Conservation (phyloP, 2,329 filamentous ascomycete species). For the Neonectria ditissima region DNA sequence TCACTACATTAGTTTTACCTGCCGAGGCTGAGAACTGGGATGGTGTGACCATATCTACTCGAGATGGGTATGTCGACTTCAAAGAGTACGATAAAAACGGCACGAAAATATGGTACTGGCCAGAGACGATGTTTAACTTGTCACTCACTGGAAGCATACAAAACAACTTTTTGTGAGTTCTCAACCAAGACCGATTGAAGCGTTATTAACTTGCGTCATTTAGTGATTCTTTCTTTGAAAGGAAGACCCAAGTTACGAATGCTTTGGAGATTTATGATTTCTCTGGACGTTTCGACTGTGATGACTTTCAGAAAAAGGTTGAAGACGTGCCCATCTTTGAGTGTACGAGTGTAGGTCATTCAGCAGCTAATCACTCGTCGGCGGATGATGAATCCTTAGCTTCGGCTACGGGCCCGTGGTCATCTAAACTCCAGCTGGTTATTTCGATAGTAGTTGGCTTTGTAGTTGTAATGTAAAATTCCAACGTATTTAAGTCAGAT, state of each 20-base stretch:
- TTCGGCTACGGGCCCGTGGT: background rate
- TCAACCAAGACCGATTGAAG: no score
- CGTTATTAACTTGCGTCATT: background rate
- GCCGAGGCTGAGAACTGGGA: background rate
- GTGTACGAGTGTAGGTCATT: background rate
- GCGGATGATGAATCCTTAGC: background rate
- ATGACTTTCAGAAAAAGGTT: background rate
- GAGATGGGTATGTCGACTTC: background rate
- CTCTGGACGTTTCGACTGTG: background rate
- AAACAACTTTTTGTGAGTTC: conserved; percentile 7
- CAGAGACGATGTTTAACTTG: background rate
- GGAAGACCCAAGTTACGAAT: background rate
- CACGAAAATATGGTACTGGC: conserved; percentile 1
- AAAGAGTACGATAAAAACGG: conserved; percentile 6
- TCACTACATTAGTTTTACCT: background rate
- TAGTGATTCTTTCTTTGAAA: conserved; percentile 2
- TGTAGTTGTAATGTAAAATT: background rate
- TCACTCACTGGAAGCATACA: background rate
- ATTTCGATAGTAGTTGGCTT: background rate
- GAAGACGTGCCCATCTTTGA: background rate
- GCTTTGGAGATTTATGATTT: background rate
- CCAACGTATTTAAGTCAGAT: no score
- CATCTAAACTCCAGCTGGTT: background rate
- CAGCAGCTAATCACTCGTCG: no score
- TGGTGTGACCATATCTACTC: background rate